Evolutionary conservation across 768 basidiomycete genomes (phyloP), one percentile per base, ranked within the genome.

Genomic region (Trichaptum fuscoviolaceum): DNA sequence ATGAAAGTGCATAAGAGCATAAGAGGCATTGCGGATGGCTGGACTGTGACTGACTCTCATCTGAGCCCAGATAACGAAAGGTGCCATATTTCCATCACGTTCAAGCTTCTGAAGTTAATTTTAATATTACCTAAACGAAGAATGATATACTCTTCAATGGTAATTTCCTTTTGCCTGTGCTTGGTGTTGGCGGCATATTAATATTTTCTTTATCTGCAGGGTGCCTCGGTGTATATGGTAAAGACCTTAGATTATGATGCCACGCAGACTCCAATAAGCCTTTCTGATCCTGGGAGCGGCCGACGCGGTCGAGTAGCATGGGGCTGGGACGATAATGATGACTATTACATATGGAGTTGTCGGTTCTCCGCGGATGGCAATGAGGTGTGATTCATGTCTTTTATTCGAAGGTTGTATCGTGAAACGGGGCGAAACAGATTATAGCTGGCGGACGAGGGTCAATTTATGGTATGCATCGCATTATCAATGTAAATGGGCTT

Each of bases 11-110:
- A 82, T 63, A 84, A 93, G 73, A 87, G 86, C 0, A 90, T 96
- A 60, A 83, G 87, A 72, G 96, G 92, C 0, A 79, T 85, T 35
- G 82, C 85, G 18, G 92, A 92, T 0, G 81, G 86, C 36, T 99
- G 95, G 96, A 97, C 96, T 0, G 92, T 99, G 66, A 98, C 95
- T 7, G 97, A 98, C 77, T 91, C 91, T 24, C 93, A 97, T 76
- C 80, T 95, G 23, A 95, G 93, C 67, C 88, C 89, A 0, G 89
- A 95, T 73, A 95, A 95, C 69, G 89, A 95, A 78, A 88, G 91
- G 88, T 88, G 72, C 71, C 78, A 69, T 18, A 65, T 69, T 65
- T 59, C 20, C 34, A 18, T 34, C 64, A 36, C 66, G 64, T 62
- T 64, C 23, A 42, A 24, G 35, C 57, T 35, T 61, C 64, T 59